These are phyloP conservation scores for Skeletonema grethae DNA, from an alignment of 108 stramenopile genomes.

Conservation along the genomic window DNA sequence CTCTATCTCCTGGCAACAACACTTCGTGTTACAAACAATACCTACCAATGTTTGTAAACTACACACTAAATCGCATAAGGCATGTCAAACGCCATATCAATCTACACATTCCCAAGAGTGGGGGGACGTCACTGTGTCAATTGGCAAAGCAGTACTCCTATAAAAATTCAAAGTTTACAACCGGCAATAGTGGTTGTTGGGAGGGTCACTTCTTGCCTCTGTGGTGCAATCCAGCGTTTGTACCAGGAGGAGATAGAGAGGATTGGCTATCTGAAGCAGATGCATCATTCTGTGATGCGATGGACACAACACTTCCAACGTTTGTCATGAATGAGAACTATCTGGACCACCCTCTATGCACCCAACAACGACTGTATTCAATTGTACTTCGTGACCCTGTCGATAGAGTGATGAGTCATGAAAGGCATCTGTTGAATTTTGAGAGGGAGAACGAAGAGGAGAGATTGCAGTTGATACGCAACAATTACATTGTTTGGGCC, in stretches of 20 bases:
- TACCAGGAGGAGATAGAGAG: neutral
- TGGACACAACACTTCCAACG: constrained; percentile 7
- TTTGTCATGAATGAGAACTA: constrained; percentile 39
- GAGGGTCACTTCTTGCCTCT: constrained; percentile 24
- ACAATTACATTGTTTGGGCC: constrained; percentile 31
- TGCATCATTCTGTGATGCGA: constrained; percentile 3
- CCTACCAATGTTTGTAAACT: constrained; percentile 1
- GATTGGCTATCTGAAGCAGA: too few relatives aligned
- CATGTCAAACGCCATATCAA: constrained; percentile 4
- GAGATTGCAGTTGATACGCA: neutral
- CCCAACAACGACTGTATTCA: constrained; percentile 10
- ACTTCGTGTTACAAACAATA: constrained; percentile 9
- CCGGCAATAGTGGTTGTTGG: constrained; percentile 8
- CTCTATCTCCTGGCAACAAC: neutral
- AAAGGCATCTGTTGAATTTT: neutral
- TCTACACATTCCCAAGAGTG: constrained; percentile 29
- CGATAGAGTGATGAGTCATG: constrained; percentile 24
- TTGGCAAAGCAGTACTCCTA: too few relatives aligned
- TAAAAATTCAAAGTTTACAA: neutral
- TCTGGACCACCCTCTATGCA: constrained; percentile 25
- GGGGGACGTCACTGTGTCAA: too few relatives aligned
- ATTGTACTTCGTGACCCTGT: constrained; percentile 16
- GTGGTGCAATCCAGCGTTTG: constrained; percentile 6
- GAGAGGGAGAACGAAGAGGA: neutral
- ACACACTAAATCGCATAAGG: neutral